phyloP scores from a whole-genome alignment of 345 rosid species.

The Triadica sebifera region DNA sequence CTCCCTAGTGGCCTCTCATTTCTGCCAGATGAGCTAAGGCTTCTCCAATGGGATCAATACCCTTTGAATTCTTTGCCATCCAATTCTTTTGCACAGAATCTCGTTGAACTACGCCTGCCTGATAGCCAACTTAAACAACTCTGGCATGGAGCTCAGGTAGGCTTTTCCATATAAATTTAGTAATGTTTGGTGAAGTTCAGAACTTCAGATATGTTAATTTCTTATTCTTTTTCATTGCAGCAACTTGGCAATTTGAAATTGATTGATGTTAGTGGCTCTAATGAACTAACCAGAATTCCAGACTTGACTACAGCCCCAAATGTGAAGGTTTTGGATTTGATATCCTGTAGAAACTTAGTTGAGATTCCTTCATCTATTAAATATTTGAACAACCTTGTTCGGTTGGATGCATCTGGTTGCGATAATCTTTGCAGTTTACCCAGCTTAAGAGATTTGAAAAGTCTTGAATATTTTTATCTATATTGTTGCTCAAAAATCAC shows the following conservation, averaged over 20 bases:
- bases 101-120: conserved; percentile 7
- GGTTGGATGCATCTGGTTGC: neutral
- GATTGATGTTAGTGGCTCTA: neutral
- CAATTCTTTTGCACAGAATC: neutral
- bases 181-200: too few species aligned
- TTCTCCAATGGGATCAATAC: conserved; percentile 8
- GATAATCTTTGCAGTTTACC: neutral
- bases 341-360: neutral
- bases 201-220: neutral
- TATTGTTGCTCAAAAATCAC: neutral
- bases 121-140: conserved; percentile 1
- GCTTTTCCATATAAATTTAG: neutral
- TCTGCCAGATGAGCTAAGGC: conserved; percentile 8
- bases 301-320: neutral
- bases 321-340: neutral
- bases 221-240: neutral
- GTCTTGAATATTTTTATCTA: neutral
- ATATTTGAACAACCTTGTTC: neutral
- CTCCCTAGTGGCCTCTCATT: conserved; percentile 4
- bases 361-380: conserved; percentile 3
- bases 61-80: conserved; percentile 8
- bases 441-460: neutral
- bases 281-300: neutral
- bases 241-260: conserved; percentile 5
- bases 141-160: conserved; percentile 1